Percentiles rank a stretch among this genome's conserved stretches.
These are phyloP conservation scores for Herpetospermum pedunculosum DNA, from an alignment of 306 rosid genomes.

Conservation along the genomic window DNA sequence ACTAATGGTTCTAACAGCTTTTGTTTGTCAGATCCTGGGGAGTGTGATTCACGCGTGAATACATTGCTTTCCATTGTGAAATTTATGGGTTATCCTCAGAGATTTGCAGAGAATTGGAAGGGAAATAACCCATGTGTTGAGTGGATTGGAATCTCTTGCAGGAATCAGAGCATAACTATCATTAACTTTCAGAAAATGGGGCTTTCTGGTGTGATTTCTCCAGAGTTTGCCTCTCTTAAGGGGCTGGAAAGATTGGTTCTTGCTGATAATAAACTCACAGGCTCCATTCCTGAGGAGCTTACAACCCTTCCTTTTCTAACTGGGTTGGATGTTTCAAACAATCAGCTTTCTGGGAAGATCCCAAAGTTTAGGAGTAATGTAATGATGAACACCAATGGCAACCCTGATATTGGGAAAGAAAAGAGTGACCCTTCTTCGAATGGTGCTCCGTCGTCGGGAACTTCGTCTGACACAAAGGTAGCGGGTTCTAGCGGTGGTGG, in stretches of 20 bases:
- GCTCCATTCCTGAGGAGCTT: constrained; percentile 48
- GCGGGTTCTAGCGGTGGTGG: constrained; percentile 17
- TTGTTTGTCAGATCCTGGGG: constrained; percentile 47
- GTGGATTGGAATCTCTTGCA: constrained; percentile 73
- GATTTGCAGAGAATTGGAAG: constrained; percentile 64
- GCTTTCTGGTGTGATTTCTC: constrained; percentile 55
- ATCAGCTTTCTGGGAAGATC: constrained; percentile 46
- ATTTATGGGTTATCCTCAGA: constrained; percentile 51
- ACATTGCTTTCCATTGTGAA: constrained; percentile 39
- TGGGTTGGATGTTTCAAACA: constrained; percentile 50
- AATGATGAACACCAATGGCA: constrained; percentile 33
- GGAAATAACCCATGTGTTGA: constrained; percentile 60
- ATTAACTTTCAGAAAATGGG: constrained; percentile 71
- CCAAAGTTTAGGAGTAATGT: constrained; percentile 53
- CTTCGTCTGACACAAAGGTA: constrained; percentile 6
- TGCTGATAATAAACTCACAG: constrained; percentile 62
- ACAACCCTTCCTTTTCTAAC: constrained; percentile 43
- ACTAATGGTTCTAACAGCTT: constrained; percentile 43
- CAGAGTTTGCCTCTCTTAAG: constrained; percentile 37
- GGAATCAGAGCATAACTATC: constrained; percentile 38
- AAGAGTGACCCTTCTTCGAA: constrained; percentile 11
- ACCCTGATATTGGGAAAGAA: constrained; percentile 53
- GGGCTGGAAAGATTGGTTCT: constrained; percentile 49
- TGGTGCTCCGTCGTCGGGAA: constrained; percentile 16
- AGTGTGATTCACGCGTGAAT: constrained; percentile 48